Percentiles rank a stretch among this genome's conserved stretches.
These are phyloP conservation scores for Monosiga brevicollis DNA, from an alignment of 78 protist genomes.

Conservation along the genomic window DNA sequence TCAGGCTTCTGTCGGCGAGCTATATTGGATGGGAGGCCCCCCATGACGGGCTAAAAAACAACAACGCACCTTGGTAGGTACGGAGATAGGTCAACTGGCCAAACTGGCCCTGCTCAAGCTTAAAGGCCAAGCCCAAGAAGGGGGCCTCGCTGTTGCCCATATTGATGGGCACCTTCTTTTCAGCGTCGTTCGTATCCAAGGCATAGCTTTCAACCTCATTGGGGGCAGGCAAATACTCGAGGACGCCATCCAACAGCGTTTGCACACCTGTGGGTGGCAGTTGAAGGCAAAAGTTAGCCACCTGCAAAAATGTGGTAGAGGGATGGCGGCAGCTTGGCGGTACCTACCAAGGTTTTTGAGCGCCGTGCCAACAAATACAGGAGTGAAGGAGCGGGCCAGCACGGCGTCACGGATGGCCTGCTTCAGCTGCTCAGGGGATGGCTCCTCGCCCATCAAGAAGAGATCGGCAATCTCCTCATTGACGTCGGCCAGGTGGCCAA, in stretches of 20 bases:
- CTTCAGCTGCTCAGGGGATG: background rate
- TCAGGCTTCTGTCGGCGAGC: too few relatives aligned
- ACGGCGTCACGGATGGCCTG: conserved; percentile 59
- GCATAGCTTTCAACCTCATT: conserved; percentile 30
- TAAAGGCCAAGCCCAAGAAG: conserved; percentile 79
- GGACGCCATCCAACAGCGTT: conserved; percentile 77
- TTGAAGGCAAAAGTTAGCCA: too few relatives aligned
- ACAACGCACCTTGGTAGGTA: conserved; percentile 82
- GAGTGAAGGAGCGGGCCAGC: conserved; percentile 49
- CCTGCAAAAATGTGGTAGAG: too few relatives aligned
- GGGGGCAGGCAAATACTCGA: conserved; percentile 78
- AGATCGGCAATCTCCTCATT: conserved; percentile 54
- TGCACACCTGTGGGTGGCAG: conserved; percentile 69
- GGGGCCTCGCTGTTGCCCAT: conserved; percentile 28
- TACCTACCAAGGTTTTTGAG: conserved; percentile 58
- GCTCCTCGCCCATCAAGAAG: conserved; percentile 20
- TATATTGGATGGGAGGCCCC: too few relatives aligned
- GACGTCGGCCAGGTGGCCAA: conserved; percentile 46
- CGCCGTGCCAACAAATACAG: conserved; percentile 89
- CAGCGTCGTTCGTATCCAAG: conserved; percentile 6
- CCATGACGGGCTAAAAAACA: too few relatives aligned
- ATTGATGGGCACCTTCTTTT: conserved; percentile 36
- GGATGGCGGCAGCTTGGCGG: too few relatives aligned
- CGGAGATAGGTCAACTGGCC: conserved; percentile 92
- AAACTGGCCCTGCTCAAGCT: conserved; percentile 54